phyloP scores from a whole-genome alignment of 805 yeast genomes.

The Candida nitratophila region DNA sequence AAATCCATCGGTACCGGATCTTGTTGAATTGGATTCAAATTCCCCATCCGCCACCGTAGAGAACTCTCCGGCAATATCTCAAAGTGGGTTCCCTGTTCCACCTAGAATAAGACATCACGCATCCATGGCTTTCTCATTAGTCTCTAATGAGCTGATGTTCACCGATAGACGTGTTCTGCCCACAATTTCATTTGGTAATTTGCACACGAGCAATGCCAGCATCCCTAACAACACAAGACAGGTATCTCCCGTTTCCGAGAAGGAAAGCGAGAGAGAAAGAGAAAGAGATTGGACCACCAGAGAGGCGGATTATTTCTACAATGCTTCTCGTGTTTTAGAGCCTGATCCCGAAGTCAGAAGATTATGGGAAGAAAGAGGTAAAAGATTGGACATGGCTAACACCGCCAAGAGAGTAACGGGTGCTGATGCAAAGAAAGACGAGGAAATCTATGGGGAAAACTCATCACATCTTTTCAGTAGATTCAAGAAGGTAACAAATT shows the following conservation, averaged over 20 bases:
- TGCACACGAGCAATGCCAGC: not conserved
- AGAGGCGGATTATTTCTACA: conserved; percentile 50
- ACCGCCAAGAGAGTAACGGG: not conserved
- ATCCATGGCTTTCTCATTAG: conserved; percentile 7
- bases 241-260: no score
- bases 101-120: not conserved
- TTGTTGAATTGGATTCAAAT: no score
- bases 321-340: conserved; percentile 29
- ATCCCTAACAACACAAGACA: no score
- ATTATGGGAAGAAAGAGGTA: conserved; percentile 44
- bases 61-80: no score
- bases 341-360: conserved; percentile 47
- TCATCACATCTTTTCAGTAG: not conserved
- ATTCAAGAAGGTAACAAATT: not conserved
- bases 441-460: not conserved
- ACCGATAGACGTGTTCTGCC: conserved; percentile 20
- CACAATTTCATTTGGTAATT: conserved; percentile 8
- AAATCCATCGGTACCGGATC: no score
- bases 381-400: conserved; percentile 10
- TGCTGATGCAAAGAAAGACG: not conserved
- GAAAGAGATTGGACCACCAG: conserved; percentile 46
- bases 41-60: no score
- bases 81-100: no score
- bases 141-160: conserved; percentile 15
- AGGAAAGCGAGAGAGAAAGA: no score